Conservation (phyloP, 257 asterid genomes). For the Prunella vulgaris region DNA sequence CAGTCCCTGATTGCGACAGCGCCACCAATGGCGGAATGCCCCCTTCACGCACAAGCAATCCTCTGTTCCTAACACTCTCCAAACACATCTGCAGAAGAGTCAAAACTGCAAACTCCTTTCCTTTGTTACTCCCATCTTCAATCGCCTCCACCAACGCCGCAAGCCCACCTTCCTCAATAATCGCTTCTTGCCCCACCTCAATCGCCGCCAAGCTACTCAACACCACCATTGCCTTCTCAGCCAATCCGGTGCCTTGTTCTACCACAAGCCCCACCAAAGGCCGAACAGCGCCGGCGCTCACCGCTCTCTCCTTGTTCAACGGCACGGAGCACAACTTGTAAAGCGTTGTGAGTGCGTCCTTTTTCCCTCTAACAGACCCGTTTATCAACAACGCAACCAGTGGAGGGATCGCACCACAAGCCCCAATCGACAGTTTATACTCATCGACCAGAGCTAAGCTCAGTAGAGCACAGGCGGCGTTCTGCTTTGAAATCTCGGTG, state of each 20-base stretch:
- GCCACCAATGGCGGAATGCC: slow-evolving; percentile 96
- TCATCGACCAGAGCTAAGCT: slow-evolving; percentile 82
- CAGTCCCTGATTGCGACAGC: slow-evolving; percentile 77
- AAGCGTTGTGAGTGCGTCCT: slow-evolving; percentile 85
- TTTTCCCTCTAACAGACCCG: slow-evolving; percentile 81
- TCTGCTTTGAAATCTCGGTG: slow-evolving; percentile 80
- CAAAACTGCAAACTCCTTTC: slow-evolving; percentile 83
- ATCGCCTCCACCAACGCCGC: slow-evolving; percentile 79
- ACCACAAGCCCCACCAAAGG: slow-evolving; percentile 69
- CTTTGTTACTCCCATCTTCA: slow-evolving; percentile 80
- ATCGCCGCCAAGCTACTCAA: slow-evolving; percentile 71
- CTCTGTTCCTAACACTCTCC: slow-evolving; percentile 72
- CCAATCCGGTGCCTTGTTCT: slow-evolving; percentile 70
- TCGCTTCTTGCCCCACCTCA: slow-evolving; percentile 63
- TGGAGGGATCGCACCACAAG: slow-evolving; percentile 88
- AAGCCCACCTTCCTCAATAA: slow-evolving; percentile 85
- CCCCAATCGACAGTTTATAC: slow-evolving; percentile 77
- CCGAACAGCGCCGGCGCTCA: slow-evolving; percentile 74
- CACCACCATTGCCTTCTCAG: slow-evolving; percentile 98
- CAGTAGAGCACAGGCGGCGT: slow-evolving; percentile 85
- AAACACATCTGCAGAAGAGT: slow-evolving; percentile 76
- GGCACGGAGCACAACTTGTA: slow-evolving; percentile 68
- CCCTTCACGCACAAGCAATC: slow-evolving; percentile 90
- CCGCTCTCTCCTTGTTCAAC: slow-evolving; percentile 88
- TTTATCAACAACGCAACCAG: slow-evolving; percentile 60